These are phyloP conservation scores for Penicillium sp. DNA, from an alignment of 2,329 filamentous ascomycete genomes.

Conservation along the genomic window DNA sequence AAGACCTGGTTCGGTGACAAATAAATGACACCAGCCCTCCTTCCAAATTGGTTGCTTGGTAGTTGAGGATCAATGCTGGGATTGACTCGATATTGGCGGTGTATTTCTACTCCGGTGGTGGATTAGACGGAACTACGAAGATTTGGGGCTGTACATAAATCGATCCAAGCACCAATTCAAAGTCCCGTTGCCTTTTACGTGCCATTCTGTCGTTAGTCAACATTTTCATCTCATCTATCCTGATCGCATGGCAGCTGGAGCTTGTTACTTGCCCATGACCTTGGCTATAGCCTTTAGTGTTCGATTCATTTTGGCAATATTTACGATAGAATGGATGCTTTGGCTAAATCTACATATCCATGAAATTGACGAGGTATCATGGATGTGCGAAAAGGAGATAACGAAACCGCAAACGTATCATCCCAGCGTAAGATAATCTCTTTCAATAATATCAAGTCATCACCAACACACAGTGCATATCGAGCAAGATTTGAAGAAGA, in stretches of 20 bases:
- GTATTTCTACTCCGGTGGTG: slow-evolving; percentile 39
- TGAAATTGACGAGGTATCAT: not conserved
- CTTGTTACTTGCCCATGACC: not conserved
- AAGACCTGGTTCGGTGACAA: slow-evolving; percentile 61
- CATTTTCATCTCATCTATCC: not conserved
- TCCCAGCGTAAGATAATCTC: not conserved
- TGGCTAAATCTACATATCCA: not conserved
- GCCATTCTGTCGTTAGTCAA: not conserved
- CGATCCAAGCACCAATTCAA: slow-evolving; percentile 36
- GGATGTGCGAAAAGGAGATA: not conserved
- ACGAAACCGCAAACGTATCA: not conserved
- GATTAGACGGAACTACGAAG: slow-evolving; percentile 30
- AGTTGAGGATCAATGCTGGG: slow-evolving; percentile 14
- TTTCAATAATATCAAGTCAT: not conserved
- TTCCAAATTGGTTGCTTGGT: slow-evolving; percentile 2
- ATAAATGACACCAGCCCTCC: slow-evolving; percentile 25
- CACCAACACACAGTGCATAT: not conserved
- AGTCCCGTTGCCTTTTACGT: slow-evolving; percentile 26
- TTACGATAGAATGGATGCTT: not conserved
- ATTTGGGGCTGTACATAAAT: slow-evolving; percentile 43
- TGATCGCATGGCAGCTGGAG: not conserved
- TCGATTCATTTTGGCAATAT: not conserved
- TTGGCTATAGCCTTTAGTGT: not conserved
- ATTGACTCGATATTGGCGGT: slow-evolving; percentile 31
- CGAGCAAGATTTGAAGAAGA: not conserved